Evolutionary conservation across 2,329 filamentous ascomycete genomes (phyloP).

Genomic region (Phialophora macrospora): DNA sequence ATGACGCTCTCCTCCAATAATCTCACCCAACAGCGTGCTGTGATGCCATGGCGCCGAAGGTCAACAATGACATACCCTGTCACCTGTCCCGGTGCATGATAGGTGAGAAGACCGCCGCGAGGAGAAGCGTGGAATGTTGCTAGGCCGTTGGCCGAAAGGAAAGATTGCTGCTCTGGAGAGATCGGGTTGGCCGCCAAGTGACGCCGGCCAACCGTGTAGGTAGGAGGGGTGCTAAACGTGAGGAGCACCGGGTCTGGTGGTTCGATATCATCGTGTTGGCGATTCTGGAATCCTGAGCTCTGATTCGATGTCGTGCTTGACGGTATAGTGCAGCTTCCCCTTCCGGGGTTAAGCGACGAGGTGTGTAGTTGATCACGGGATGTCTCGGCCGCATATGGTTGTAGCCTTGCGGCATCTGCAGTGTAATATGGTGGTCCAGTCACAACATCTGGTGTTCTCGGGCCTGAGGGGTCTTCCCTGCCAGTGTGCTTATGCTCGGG

Average conservation of each 20-base stretch:
- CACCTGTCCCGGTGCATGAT: conserved; percentile 91
- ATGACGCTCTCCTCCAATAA: conserved; percentile 79
- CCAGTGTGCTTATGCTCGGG: background rate
- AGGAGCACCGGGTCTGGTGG: conserved; percentile 72
- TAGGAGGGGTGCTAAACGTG: conserved; percentile 79
- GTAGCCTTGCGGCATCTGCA: background rate
- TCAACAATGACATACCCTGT: conserved; percentile 94
- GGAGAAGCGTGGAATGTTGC: conserved; percentile 68
- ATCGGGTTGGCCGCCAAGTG: conserved; percentile 57
- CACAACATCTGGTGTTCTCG: background rate
- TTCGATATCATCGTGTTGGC: background rate
- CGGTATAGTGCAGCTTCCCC: background rate
- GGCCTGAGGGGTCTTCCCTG: background rate
- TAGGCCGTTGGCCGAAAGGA: conserved; percentile 43
- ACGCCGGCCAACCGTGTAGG: conserved; percentile 88
- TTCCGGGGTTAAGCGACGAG: background rate
- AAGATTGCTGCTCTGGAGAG: conserved; percentile 46
- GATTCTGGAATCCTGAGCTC: background rate
- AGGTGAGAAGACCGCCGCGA: conserved; percentile 91
- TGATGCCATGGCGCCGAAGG: conserved; percentile 69
- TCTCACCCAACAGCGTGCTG: conserved; percentile 75
- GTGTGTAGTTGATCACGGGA: background rate
- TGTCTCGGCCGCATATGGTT: background rate
- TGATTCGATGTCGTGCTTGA: background rate
- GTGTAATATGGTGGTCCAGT: background rate